phyloP scores from a whole-genome alignment of 129 eudicot genomes.

The Chrysanthemum seticuspe region DNA sequence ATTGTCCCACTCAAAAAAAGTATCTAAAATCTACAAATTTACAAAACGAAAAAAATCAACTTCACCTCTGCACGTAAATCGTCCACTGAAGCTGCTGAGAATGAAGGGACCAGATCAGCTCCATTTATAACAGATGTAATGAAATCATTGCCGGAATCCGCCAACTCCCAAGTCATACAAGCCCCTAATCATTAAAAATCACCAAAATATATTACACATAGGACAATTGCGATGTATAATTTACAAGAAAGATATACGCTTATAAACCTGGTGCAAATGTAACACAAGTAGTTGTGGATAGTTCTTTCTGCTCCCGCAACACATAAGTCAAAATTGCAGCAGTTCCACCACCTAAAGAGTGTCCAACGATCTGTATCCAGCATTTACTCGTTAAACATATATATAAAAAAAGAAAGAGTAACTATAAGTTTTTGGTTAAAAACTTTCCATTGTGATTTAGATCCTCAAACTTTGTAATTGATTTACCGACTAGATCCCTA shows the following conservation, averaged over 20 bases:
- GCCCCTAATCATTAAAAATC: conserved; percentile 56
- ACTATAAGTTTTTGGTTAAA: too few relatives aligned
- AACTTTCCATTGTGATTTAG: too few relatives aligned
- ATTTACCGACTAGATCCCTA: too few relatives aligned
- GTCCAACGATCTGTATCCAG: conserved; percentile 80
- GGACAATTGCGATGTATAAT: neutral
- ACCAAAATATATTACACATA: neutral
- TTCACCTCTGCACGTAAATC: conserved; percentile 90
- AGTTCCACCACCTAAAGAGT: conserved; percentile 97
- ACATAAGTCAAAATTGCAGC: conserved; percentile 88
- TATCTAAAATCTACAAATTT: neutral
- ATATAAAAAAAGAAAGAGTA: neutral
- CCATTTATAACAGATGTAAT: conserved; percentile 89
- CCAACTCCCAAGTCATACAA: conserved; percentile 98
- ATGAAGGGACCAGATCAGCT: conserved; percentile 94
- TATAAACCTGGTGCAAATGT: conserved; percentile 88
- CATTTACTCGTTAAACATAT: neutral
- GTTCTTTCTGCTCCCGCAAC: conserved; percentile 78
- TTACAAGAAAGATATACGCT: neutral
- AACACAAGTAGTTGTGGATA: conserved; percentile 78
- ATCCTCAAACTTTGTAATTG: too few relatives aligned
- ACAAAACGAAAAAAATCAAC: neutral
- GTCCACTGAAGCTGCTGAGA: conserved; percentile 97
- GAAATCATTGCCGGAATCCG: conserved; percentile 81
- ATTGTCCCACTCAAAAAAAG: neutral